These are phyloP conservation scores for Tetradesmus lagerheimii DNA, from an alignment of 139 green algal genomes.

Conservation along the genomic window DNA sequence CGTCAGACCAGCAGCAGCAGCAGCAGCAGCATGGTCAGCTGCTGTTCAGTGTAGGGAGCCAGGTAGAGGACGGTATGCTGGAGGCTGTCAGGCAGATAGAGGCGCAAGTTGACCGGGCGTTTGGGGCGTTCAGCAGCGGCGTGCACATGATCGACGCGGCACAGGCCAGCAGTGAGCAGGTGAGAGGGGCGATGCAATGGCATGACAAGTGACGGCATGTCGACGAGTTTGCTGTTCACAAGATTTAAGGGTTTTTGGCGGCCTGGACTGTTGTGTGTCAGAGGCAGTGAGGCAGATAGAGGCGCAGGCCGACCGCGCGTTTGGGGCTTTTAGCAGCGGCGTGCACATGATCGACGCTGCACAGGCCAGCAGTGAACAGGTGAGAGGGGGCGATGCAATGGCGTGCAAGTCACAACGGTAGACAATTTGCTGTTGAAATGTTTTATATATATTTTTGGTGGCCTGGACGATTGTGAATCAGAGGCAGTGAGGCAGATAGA, in stretches of 20 bases:
- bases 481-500: no score
- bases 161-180: constrained; percentile 41
- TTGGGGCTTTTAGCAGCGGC: constrained; percentile 39
- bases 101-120: constrained; percentile 44
- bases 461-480: no score
- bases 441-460: no score
- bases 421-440: no score
- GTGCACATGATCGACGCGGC: constrained; percentile 33
- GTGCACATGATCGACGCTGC: neutral
- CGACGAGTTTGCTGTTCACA: no score
- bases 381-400: neutral
- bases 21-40: constrained; percentile 41
- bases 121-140: constrained; percentile 40
- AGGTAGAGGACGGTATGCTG: constrained; percentile 60
- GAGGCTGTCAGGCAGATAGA: constrained; percentile 55
- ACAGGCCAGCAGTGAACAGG: constrained; percentile 40
- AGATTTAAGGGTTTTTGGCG: no score
- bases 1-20: constrained; percentile 13
- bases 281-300: no score
- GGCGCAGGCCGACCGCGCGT: constrained; percentile 42
- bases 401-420: no score
- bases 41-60: neutral
- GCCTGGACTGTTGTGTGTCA: no score
- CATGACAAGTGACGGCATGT: no score
- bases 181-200: neutral